Percentiles rank a stretch among this genome's conserved stretches.
Evolutionary conservation across 129 eudicot species (phyloP).

Genomic region (sunflower (Helianthus annuus)): DNA sequence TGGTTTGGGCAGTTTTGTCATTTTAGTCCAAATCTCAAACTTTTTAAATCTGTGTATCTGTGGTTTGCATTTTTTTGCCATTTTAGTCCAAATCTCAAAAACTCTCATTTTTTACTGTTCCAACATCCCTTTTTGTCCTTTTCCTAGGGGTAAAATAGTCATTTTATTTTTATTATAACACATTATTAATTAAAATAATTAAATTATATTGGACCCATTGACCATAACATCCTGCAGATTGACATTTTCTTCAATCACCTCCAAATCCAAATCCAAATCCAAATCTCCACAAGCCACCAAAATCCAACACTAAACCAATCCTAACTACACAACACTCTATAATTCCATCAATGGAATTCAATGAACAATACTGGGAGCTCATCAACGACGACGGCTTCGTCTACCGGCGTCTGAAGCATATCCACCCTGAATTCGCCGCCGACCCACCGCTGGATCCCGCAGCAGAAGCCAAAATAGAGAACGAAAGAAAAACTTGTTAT

Average conservation of each 20-base stretch:
- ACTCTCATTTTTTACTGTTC: too few relatives aligned
- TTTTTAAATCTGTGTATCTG: too few relatives aligned
- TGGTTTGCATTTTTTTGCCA: too few relatives aligned
- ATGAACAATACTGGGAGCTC: slow-evolving; percentile 72
- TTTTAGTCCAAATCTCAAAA: too few relatives aligned
- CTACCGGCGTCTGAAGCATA: slow-evolving; percentile 65
- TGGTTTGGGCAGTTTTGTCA: too few relatives aligned
- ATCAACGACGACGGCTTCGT: slow-evolving; percentile 81
- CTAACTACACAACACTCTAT: background rate
- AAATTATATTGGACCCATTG: too few relatives aligned
- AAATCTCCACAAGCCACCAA: background rate
- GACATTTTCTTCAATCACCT: background rate
- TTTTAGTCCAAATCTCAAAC: too few relatives aligned
- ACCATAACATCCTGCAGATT: background rate
- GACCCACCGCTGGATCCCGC: slow-evolving; percentile 63
- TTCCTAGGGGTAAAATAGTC: too few relatives aligned
- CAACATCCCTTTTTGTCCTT: too few relatives aligned
- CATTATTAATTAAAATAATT: too few relatives aligned
- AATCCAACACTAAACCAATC: background rate
- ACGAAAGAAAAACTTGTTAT: slow-evolving; percentile 45
- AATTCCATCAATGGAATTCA: slow-evolving; percentile 29
- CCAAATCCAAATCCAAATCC: background rate
- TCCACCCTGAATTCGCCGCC: slow-evolving; percentile 36
- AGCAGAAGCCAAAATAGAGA: slow-evolving; percentile 43
- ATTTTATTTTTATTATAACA: too few relatives aligned